phyloP scores from a whole-genome alignment of 768 basidiomycete species.

The Rhizopogon salebrosus region DNA sequence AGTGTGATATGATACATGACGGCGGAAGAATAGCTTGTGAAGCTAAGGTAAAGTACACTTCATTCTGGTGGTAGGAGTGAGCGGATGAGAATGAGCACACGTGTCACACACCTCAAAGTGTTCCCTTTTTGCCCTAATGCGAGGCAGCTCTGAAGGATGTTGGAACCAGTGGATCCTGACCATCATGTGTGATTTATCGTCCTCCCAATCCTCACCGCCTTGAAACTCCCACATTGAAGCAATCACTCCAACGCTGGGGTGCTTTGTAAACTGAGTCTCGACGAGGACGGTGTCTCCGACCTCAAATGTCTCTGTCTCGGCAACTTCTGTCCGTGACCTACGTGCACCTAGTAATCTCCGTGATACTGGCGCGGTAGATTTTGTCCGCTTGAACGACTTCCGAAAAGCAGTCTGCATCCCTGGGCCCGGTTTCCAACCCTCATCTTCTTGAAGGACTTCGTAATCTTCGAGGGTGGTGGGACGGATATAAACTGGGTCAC shows the following conservation, averaged over 20 bases:
- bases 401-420: constrained; percentile 24
- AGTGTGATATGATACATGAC: constrained; percentile 45
- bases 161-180: constrained; percentile 75
- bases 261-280: constrained; percentile 35
- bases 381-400: constrained; percentile 21
- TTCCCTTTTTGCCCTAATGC: constrained; percentile 53
- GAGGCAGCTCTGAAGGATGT: constrained; percentile 57
- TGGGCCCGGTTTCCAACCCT: constrained; percentile 14
- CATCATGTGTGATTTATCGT: constrained; percentile 40
- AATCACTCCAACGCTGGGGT: constrained; percentile 66
- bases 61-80: constrained; percentile 44
- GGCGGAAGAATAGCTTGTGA: constrained; percentile 46
- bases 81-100: not conserved
- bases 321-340: constrained; percentile 5
- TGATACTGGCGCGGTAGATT: constrained; percentile 11
- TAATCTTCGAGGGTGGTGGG: constrained; percentile 21
- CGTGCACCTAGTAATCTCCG: constrained; percentile 7
- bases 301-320: constrained; percentile 31
- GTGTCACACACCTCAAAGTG: constrained; percentile 46
- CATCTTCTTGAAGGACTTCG: constrained; percentile 20
- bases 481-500: constrained; percentile 16
- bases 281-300: constrained; percentile 70
- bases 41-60: constrained; percentile 63
- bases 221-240: constrained; percentile 59
- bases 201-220: constrained; percentile 24